A percentile compares a stretch with the other conserved stretches of the same genome.
Evolutionary conservation across 805 yeast genomes (phyloP).

Genomic region (Zygoascus flipseniorum): DNA sequence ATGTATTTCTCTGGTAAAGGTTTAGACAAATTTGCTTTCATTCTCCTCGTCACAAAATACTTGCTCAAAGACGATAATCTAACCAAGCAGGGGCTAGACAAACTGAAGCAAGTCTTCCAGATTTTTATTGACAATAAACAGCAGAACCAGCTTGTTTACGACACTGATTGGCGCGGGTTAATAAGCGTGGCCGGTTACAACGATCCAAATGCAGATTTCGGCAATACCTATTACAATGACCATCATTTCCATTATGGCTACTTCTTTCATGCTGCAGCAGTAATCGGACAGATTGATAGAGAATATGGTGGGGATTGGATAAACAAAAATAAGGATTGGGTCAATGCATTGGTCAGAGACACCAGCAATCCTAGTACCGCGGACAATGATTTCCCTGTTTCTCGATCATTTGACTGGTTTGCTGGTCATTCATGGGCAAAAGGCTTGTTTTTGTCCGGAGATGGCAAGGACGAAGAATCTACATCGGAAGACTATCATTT

Average conservation of each 20-base stretch:
- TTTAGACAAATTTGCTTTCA: conserved; percentile 82
- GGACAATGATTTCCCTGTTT: conserved; percentile 55
- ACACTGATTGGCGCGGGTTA: conserved; percentile 45
- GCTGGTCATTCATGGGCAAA: conserved; percentile 75
- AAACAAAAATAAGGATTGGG: conserved; percentile 41
- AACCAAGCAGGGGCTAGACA: conserved; percentile 44
- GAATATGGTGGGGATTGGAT: conserved; percentile 46
- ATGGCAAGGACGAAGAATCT: conserved; percentile 68
- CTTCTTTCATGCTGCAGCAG: conserved; percentile 72
- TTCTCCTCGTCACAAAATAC: conserved; percentile 60
- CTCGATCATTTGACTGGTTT: conserved; percentile 63
- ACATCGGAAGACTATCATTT: conserved; percentile 67
- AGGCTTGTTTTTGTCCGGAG: conserved; percentile 54
- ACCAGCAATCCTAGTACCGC: conserved; percentile 50
- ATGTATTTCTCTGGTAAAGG: conserved; percentile 88
- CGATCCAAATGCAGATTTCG: conserved; percentile 54
- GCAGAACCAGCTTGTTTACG: conserved; percentile 65
- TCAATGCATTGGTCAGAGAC: conserved; percentile 54
- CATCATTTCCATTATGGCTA: conserved; percentile 86
- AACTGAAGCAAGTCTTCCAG: conserved; percentile 58
- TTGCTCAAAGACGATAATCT: conserved; percentile 46
- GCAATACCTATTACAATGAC: conserved; percentile 68
- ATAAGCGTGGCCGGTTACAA: conserved; percentile 24
- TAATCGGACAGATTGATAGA: conserved; percentile 54
- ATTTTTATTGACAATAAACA: conserved; percentile 66